Evolutionary conservation across 2,329 filamentous ascomycete species (phyloP), one percentile per base, ranked within the genome.

Genomic region (Leptographium galeiforme): DNA sequence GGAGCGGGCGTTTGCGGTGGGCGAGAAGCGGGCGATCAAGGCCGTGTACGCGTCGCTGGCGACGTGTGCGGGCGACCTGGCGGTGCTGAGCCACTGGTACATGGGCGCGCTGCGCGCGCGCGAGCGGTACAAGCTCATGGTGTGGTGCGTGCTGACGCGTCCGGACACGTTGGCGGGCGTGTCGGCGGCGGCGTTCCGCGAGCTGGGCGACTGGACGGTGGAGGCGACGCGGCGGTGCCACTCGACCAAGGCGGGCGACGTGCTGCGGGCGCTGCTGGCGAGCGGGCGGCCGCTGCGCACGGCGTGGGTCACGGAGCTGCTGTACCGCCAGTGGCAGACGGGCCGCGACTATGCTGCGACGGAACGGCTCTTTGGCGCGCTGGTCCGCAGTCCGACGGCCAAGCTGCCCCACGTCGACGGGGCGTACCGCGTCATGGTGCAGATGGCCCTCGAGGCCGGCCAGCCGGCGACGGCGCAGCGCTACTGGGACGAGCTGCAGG

Each of bases 351-450:
- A 67, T 5, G 40, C 55, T 6, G 56, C 58, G 50, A 56, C 60
- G 1, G 56, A 60, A 41, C 54, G 51, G 2, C 54, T 71, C 2
- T 68, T 67, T 55, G 36, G 50, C 11, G 25, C 32, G 10, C n/a
- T 49, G 10, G 34, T 32, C 14, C 38, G 18, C 10, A 14, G 10
- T 2, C 14, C 2, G 33, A n/a, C 34, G 0, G 56, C 64, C 64
- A n/a, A 47, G 60, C 4, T 62, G 12, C 57, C 19, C 10, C 59
- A 66, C 43, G 61, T 65, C 3, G 56, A 68, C 40, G 62, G 58
- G 10, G 53, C 67, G 8, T 71, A 69, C 55, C 65, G 68, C 25
- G 59, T 66, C 43, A 69, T 73, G 66, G 58, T 71, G 6, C 68
- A 73, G 53, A 61, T 72, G 33, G 62, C 68, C 0, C 58, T 72